Evolutionary conservation across 2,329 filamentous ascomycete species (phyloP).

Genomic region (Fusarium protoensiforme): DNA sequence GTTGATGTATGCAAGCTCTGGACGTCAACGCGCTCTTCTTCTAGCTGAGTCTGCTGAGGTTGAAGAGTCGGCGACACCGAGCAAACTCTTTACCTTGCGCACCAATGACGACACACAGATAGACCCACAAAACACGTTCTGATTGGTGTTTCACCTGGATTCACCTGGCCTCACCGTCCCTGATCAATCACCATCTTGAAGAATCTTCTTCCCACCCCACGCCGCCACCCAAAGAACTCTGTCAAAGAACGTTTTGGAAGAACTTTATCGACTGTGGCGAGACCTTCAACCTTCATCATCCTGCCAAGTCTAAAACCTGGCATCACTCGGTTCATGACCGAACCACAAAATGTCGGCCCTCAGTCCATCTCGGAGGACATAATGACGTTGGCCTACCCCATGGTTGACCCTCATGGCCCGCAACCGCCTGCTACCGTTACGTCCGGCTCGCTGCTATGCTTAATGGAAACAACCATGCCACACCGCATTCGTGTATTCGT

Average conservation of each 20-base stretch:
- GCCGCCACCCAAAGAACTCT: background rate
- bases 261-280: background rate
- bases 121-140: background rate
- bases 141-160: background rate
- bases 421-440: background rate
- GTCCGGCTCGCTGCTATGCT: background rate
- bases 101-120: background rate
- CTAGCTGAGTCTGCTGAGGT: background rate
- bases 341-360: background rate
- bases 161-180: background rate
- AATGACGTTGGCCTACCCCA: conserved; percentile 4
- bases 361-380: background rate
- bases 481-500: background rate
- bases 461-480: background rate
- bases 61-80: background rate
- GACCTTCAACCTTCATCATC: background rate
- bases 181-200: background rate
- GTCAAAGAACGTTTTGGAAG: background rate
- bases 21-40: background rate
- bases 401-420: background rate
- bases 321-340: background rate
- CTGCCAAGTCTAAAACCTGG: background rate
- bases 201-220: background rate
- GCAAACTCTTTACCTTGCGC: background rate
- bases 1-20: background rate